Evolutionary conservation across 2,329 filamentous ascomycete genomes (phyloP).

Genomic region (Colletotrichum chlorophyti): DNA sequence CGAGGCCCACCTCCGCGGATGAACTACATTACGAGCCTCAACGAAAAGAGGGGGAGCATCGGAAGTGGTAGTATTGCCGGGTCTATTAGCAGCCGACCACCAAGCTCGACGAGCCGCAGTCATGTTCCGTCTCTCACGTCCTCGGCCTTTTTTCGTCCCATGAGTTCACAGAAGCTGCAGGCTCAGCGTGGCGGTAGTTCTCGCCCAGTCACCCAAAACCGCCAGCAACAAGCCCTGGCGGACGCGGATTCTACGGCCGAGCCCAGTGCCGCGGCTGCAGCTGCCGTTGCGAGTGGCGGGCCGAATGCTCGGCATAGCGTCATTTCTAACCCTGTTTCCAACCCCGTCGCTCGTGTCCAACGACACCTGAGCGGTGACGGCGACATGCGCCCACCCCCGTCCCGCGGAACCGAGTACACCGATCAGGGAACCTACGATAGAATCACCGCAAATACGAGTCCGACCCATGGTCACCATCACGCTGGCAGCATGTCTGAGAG

Average conservation of each 20-base stretch:
- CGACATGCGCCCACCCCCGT: slow-evolving; percentile 68
- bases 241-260: slow-evolving; percentile 41
- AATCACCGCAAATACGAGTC: slow-evolving; percentile 76
- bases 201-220: slow-evolving; percentile 50
- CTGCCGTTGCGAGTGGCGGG: slow-evolving; percentile 47
- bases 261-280: slow-evolving; percentile 39
- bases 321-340: slow-evolving; percentile 50
- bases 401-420: slow-evolving; percentile 81
- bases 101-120: slow-evolving; percentile 76
- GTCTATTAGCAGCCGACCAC: slow-evolving; percentile 39
- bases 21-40: slow-evolving; percentile 47
- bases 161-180: slow-evolving; percentile 95
- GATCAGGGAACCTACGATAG: slow-evolving; percentile 75
- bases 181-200: slow-evolving; percentile 77
- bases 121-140: slow-evolving; percentile 91
- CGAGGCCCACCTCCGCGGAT: slow-evolving; percentile 64
- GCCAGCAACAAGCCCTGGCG: slow-evolving; percentile 33
- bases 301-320: slow-evolving; percentile 60
- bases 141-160: slow-evolving; percentile 92
- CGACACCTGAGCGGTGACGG: slow-evolving; percentile 48
- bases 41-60: slow-evolving; percentile 50
- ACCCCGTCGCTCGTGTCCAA: slow-evolving; percentile 45
- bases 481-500: slow-evolving; percentile 76
- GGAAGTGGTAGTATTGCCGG: slow-evolving; percentile 44
- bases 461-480: slow-evolving; percentile 64